Percentiles rank a stretch among this genome's conserved stretches.
These are phyloP conservation scores for Ascodesmis nigricans DNA, from an alignment of 495 filamentous ascomycete genomes.

Conservation along the genomic window DNA sequence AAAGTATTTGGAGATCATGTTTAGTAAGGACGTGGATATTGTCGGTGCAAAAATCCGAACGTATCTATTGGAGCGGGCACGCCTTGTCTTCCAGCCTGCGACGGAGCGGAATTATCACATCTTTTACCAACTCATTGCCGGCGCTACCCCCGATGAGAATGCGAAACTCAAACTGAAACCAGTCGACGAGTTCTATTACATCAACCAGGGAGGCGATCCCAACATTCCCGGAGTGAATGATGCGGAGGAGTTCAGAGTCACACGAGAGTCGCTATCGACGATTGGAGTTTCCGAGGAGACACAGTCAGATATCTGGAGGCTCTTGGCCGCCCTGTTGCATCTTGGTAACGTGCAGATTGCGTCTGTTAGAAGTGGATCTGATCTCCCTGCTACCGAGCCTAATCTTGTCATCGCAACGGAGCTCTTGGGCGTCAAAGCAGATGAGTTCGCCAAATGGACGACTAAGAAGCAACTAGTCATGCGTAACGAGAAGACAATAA, in stretches of 20 bases:
- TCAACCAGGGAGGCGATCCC: slow-evolving; percentile 85
- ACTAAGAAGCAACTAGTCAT: slow-evolving; percentile 98
- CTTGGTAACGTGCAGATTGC: slow-evolving; percentile 91
- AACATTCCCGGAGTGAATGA: slow-evolving; percentile 91
- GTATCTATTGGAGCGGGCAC: slow-evolving; percentile 84
- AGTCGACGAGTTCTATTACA: slow-evolving; percentile 79
- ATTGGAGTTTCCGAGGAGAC: slow-evolving; percentile 59
- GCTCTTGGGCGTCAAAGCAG: slow-evolving; percentile 68
- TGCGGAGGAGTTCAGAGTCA: slow-evolving; percentile 75
- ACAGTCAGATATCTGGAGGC: slow-evolving; percentile 70
- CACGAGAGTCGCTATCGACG: slow-evolving; percentile 60
- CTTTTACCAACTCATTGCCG: slow-evolving; percentile 95
- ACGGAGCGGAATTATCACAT: slow-evolving; percentile 99
- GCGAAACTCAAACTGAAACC: slow-evolving; percentile 53
- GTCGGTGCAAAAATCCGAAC: slow-evolving; percentile 94
- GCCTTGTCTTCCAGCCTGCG: slow-evolving; percentile 91
- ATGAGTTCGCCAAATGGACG: slow-evolving; percentile 94
- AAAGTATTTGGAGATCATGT: slow-evolving; percentile 99
- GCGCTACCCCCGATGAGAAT: slow-evolving; percentile 64
- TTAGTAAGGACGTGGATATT: slow-evolving; percentile 84
- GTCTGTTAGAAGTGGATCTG: slow-evolving; percentile 68
- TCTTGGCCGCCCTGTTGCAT: slow-evolving; percentile 81
- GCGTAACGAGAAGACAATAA: slow-evolving; percentile 90
- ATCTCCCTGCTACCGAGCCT: slow-evolving; percentile 58
- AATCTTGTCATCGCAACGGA: slow-evolving; percentile 59